Conservation (phyloP, 345 rosid genomes). For the Brassica juncea region DNA sequence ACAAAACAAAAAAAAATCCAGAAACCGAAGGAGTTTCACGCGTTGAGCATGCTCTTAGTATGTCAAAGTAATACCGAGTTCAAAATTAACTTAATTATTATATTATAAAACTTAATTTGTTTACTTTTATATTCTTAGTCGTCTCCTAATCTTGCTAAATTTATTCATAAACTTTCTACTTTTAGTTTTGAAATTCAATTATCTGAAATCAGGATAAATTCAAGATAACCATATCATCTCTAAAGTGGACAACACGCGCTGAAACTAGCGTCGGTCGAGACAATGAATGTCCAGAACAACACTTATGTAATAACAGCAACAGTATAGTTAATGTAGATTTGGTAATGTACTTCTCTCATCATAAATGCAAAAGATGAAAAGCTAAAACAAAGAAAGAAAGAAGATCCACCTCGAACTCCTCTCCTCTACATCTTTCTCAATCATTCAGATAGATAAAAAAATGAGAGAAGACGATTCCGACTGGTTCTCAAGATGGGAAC, state of each 20-base stretch:
- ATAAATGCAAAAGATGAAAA: slow-evolving; percentile 28
- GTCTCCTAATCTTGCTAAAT: neutral
- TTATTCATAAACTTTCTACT: neutral
- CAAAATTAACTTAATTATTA: too few relatives aligned
- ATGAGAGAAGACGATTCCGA: slow-evolving; percentile 69
- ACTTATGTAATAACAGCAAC: neutral
- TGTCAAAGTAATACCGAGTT: too few relatives aligned
- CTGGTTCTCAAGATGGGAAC: slow-evolving; percentile 92
- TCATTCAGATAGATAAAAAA: slow-evolving; percentile 5
- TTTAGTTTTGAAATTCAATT: neutral
- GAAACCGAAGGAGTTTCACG: too few relatives aligned
- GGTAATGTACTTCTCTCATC: slow-evolving; percentile 35
- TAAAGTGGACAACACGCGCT: slow-evolving; percentile 25
- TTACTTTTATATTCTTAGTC: neutral
- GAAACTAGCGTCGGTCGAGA: slow-evolving; percentile 25
- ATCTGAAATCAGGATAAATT: neutral
- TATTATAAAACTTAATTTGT: neutral
- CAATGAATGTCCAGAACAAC: slow-evolving; percentile 12
- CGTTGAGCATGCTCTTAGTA: too few relatives aligned
- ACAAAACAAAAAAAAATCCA: too few relatives aligned
- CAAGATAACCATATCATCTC: neutral
- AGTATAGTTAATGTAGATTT: slow-evolving; percentile 24
- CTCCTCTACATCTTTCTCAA: slow-evolving; percentile 40
- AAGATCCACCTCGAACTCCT: slow-evolving; percentile 89
- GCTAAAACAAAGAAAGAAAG: slow-evolving; percentile 34